Conservation (phyloP, 345 rosid species). For the Salix dunnii region DNA sequence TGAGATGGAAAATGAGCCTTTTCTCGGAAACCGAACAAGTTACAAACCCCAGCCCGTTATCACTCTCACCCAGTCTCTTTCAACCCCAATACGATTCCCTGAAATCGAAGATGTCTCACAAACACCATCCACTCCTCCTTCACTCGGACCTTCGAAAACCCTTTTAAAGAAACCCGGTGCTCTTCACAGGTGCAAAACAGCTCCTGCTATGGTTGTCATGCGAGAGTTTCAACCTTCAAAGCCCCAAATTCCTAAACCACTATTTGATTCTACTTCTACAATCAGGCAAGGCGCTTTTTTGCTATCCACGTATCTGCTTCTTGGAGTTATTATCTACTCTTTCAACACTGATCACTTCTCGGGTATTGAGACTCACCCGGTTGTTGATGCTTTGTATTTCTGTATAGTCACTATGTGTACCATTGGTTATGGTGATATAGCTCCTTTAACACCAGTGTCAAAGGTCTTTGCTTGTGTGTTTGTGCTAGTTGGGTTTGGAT, state of each 20-base stretch:
- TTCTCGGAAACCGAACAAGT: conserved; percentile 40
- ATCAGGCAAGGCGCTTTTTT: conserved; percentile 31
- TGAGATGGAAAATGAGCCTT: conserved; percentile 49
- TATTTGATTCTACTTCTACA: conserved; percentile 25
- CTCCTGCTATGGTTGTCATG: conserved; percentile 78
- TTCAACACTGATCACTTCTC: conserved; percentile 34
- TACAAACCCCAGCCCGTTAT: conserved; percentile 4
- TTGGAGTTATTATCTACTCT: conserved; percentile 35
- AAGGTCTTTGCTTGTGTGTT: conserved; percentile 42
- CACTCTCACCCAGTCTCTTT: conserved; percentile 38
- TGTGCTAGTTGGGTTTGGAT: conserved; percentile 45
- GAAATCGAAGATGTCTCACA: conserved; percentile 31
- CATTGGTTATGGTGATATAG: conserved; percentile 61
- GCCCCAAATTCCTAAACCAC: conserved; percentile 26
- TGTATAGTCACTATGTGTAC: conserved; percentile 65
- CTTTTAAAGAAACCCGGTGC: conserved; percentile 27
- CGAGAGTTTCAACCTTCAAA: conserved; percentile 28
- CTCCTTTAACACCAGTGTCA: conserved; percentile 34
- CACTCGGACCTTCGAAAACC: neutral
- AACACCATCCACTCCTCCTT: neutral
- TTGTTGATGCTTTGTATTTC: conserved; percentile 56
- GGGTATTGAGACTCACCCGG: conserved; percentile 40
- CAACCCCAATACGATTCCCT: conserved; percentile 36
- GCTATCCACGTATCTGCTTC: conserved; percentile 29
- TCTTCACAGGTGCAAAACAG: conserved; percentile 69